phyloP scores from a whole-genome alignment of 345 rosid species.

The Melaleuca quinquenervia region DNA sequence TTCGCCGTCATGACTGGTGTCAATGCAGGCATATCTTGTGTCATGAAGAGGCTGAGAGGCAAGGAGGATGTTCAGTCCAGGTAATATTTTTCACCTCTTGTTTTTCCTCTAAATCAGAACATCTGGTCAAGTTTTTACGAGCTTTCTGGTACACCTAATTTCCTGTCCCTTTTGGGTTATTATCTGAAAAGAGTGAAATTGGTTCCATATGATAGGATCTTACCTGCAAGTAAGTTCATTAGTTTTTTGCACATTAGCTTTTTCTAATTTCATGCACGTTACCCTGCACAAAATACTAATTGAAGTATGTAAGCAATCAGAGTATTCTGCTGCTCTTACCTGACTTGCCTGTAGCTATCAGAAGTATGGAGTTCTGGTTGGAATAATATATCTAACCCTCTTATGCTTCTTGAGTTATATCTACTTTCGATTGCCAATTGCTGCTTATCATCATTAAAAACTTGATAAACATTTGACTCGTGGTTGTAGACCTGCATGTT shows the following conservation, averaged over 20 bases:
- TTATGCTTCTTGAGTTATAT: background rate
- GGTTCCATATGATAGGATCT: background rate
- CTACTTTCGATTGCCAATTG: background rate
- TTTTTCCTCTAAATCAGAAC: background rate
- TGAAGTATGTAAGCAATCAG: background rate
- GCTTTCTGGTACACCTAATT: background rate
- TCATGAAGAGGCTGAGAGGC: constrained; percentile 89
- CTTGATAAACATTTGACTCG: background rate
- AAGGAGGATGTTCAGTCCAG: constrained; percentile 90
- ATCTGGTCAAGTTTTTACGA: background rate
- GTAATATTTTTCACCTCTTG: constrained; percentile 15
- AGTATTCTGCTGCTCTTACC: background rate
- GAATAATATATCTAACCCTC: background rate
- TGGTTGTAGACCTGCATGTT: background rate
- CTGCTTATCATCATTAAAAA: background rate
- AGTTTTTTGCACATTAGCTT: background rate
- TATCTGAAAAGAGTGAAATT: background rate
- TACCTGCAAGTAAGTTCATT: background rate
- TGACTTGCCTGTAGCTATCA: background rate
- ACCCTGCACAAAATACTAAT: background rate
- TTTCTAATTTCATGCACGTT: background rate
- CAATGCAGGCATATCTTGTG: constrained; percentile 77
- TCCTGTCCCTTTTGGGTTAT: background rate
- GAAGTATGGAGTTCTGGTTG: background rate
- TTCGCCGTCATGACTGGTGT: constrained; percentile 92